Conservation (phyloP, 805 yeast species). For the Nakazawaea populi region DNA sequence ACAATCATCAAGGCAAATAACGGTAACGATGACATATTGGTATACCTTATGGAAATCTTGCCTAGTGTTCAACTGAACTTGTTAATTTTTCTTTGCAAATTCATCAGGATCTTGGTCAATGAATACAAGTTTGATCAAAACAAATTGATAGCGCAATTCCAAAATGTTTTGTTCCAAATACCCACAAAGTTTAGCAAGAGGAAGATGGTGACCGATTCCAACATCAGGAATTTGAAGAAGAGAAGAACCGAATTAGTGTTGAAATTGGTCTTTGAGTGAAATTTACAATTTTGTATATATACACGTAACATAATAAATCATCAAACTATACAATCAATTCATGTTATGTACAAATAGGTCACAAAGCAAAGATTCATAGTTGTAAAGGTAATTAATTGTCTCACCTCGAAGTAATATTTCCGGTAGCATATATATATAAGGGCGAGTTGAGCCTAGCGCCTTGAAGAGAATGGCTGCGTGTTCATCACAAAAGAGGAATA, state of each 20-base stretch:
- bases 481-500: too few relatives aligned
- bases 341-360: too few relatives aligned
- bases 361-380: too few relatives aligned
- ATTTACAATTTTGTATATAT: not conserved
- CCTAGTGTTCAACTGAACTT: constrained; percentile 36
- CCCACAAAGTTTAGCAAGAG: constrained; percentile 19
- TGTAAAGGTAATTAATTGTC: too few relatives aligned
- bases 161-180: constrained; percentile 22
- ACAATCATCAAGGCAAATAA: constrained; percentile 9
- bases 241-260: constrained; percentile 24
- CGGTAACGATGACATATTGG: constrained; percentile 19
- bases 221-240: constrained; percentile 20
- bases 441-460: too few relatives aligned
- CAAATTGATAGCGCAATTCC: constrained; percentile 23
- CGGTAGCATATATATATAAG: too few relatives aligned
- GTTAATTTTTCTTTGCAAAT: constrained; percentile 31
- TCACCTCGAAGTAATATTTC: too few relatives aligned
- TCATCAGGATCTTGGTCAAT: constrained; percentile 20
- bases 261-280: not conserved
- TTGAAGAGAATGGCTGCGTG: too few relatives aligned
- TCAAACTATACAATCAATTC: too few relatives aligned
- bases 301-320: too few relatives aligned
- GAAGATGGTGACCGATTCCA: constrained; percentile 20
- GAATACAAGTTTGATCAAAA: constrained; percentile 14
- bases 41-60: constrained; percentile 30